These are phyloP conservation scores for Cyamopsis tetragonoloba DNA, from an alignment of 306 rosid species.

Conservation along the genomic window DNA sequence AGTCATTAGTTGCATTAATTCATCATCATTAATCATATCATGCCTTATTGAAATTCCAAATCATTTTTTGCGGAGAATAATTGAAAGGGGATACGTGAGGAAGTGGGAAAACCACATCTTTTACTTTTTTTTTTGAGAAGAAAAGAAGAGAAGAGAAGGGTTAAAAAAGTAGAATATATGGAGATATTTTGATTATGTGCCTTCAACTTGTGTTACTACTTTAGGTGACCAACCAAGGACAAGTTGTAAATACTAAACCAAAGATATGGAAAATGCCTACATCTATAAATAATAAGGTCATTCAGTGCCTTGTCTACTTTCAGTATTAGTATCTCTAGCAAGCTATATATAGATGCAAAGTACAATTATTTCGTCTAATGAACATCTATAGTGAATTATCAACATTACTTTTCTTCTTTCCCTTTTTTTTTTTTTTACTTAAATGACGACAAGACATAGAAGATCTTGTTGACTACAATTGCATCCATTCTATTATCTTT, in stretches of 20 bases:
- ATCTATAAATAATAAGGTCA: not conserved
- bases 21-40: not conserved
- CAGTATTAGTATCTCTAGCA: not conserved
- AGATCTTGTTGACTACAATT: too few species aligned
- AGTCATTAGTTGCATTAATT: not conserved
- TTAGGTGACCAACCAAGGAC: constrained; percentile 29
- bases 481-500: too few species aligned
- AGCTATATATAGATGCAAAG: not conserved
- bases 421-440: not conserved
- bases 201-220: constrained; percentile 22
- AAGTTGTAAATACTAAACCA: not conserved
- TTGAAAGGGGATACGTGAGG: constrained; percentile 11
- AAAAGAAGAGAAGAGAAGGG: not conserved
- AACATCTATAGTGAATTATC: too few species aligned
- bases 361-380: not conserved
- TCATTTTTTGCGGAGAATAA: constrained; percentile 21
- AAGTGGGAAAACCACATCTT: constrained; percentile 17
- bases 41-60: not conserved
- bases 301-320: not conserved
- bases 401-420: too few species aligned
- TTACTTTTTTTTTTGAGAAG: constrained; percentile 22
- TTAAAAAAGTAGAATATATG: not conserved
- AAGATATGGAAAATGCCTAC: not conserved
- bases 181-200: constrained; percentile 16
- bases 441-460: not conserved